Base-by-base conservation (phyloP, 768 basidiomycete species). In the Collybia mongolica region DNA sequence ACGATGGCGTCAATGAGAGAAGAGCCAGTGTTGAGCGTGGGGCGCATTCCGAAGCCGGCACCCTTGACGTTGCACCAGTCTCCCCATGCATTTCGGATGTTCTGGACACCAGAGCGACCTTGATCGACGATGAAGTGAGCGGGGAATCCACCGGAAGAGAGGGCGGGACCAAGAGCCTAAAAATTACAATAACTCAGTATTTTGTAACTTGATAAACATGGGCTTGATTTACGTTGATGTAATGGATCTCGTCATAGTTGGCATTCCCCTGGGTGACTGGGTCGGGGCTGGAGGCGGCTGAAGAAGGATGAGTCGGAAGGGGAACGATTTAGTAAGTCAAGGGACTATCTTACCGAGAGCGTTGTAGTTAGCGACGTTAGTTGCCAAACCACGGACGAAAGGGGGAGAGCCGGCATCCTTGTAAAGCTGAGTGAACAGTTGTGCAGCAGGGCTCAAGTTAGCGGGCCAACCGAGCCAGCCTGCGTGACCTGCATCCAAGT, bases 391-490 rank as follows among this genome's bases (percentile, higher is more conserved):
- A 53, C 81, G 77, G 60, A 84, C 74, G 56, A 75, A 77, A n/a
- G 69, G 52, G n/a, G 82, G 81, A 15, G 74, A 75, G 18, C 80
- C 76, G 48, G 81, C 81, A 54, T 56, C 64, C 56, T 69, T 69
- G 69, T 71, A 83, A 37, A 84, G 66, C 49, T 71, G 60, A 23
- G 67, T 58, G 65, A 82, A 84, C 52, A 84, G 69, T 54, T 74
- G 67, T 26, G 81, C 83, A 44, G 83, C 82, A 47, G 83, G 82
- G 20, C 59, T 47, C 63, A 84, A 65, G 71, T 84, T 84, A 38
- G 83, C 81, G 53, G 81, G 71, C 84, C 83, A 86, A 38, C 84
- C 84, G 52, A 84, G 74, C 83, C 83, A 84, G 46, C 83, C 81
- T 51, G 79, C 80, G 55, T 82, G 80, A 28, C 80, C 81, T 58